Evolutionary conservation across 2,329 filamentous ascomycete genomes (phyloP).

Genomic region (Phialophora tarda): DNA sequence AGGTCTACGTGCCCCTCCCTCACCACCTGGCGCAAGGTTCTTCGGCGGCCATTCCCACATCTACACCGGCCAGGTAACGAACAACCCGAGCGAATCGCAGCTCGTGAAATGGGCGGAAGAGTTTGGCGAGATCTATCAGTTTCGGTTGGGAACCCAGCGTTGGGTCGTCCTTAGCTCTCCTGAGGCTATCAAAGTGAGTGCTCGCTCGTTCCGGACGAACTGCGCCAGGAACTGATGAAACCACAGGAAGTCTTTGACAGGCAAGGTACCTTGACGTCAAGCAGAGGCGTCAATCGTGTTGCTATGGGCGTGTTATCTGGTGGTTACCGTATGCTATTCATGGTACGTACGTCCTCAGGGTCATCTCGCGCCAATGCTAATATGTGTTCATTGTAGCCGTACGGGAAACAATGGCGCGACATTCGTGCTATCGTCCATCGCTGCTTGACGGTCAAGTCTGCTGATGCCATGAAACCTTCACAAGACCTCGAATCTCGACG

Average conservation of each 20-base stretch:
- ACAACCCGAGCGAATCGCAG: constrained; percentile 24
- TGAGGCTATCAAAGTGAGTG: constrained; percentile 21
- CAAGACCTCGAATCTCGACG: constrained; percentile 17
- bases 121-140: constrained; percentile 31
- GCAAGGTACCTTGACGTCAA: constrained; percentile 13
- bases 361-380: neutral
- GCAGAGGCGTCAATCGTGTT: constrained; percentile 12
- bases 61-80: constrained; percentile 15
- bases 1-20: constrained; percentile 12
- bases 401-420: constrained; percentile 18
- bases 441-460: constrained; percentile 18
- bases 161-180: constrained; percentile 23
- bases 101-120: constrained; percentile 34
- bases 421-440: constrained; percentile 15
- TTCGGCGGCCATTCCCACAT: constrained; percentile 22
- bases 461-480: constrained; percentile 12
- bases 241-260: constrained; percentile 13
- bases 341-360: constrained; percentile 8
- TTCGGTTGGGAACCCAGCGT: constrained; percentile 29
- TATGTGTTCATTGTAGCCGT: constrained; percentile 6
- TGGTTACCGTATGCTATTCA: constrained; percentile 23
- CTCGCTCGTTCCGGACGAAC: neutral
- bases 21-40: constrained; percentile 20
- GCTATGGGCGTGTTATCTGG: constrained; percentile 19
- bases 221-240: constrained; percentile 6